A percentile compares a stretch with the other conserved stretches of the same genome.
These are phyloP conservation scores for Cicer judaicum DNA, from an alignment of 306 rosid genomes.

Conservation along the genomic window DNA sequence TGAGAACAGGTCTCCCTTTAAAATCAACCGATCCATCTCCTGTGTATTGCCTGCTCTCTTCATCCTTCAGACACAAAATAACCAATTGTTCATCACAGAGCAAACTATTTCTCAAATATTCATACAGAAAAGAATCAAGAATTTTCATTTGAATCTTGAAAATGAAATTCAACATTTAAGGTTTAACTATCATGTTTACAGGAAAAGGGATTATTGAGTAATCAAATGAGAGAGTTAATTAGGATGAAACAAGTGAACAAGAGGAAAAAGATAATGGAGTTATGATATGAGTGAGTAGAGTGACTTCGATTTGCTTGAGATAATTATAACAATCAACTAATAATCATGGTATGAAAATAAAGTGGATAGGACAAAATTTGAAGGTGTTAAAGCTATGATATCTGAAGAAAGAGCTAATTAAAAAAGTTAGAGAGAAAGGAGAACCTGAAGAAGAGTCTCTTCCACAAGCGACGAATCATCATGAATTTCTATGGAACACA, in stretches of 20 bases:
- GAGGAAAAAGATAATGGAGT: too few species aligned
- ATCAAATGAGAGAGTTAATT: not conserved
- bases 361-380: not conserved
- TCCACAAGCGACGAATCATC: conserved; percentile 41
- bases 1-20: conserved; percentile 65
- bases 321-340: too few species aligned
- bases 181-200: conserved; percentile 17
- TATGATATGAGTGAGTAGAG: too few species aligned
- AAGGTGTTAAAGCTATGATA: too few species aligned
- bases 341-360: not conserved
- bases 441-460: conserved; percentile 51
- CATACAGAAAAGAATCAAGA: not conserved
- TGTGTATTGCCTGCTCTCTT: conserved; percentile 47
- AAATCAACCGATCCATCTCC: conserved; percentile 77
- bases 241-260: not conserved
- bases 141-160: not conserved
- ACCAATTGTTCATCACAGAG: conserved; percentile 2
- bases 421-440: not conserved
- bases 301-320: too few species aligned
- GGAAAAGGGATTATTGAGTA: not conserved
- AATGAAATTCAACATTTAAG: not conserved
- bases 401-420: not conserved
- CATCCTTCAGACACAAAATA: conserved; percentile 52
- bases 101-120: not conserved
- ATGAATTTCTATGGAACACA: conserved; percentile 34